phyloP scores from a whole-genome alignment of 2,329 filamentous ascomycete species.

The Cladosporium sp. region DNA sequence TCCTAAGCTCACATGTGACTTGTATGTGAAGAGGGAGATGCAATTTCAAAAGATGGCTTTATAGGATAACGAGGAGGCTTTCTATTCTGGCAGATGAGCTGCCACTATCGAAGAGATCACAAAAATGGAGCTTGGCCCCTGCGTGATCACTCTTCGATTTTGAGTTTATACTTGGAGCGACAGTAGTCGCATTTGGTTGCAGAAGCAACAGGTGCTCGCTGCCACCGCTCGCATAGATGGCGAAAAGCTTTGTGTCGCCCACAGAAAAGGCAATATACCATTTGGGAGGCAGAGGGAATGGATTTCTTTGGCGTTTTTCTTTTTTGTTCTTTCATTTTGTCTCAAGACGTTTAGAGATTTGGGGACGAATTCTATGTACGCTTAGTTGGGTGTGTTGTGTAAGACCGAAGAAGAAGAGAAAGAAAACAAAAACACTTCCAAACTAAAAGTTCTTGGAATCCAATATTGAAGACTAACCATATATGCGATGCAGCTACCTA shows the following conservation, averaged over 20 bases:
- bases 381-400: background rate
- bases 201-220: background rate
- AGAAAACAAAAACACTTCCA: background rate
- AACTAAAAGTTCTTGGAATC: background rate
- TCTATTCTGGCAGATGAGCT: background rate
- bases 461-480: too few relatives aligned
- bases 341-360: background rate
- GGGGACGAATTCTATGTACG: slow-evolving; percentile 1
- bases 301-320: background rate
- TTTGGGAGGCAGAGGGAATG: background rate
- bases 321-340: background rate
- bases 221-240: background rate
- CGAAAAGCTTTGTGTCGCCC: background rate
- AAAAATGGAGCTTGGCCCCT: background rate
- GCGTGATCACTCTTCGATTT: background rate
- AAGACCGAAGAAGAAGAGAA: background rate
- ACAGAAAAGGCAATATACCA: slow-evolving; percentile 11
- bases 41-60: background rate
- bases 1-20: background rate
- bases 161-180: background rate
- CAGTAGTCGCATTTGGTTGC: background rate
- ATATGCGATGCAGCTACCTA: too few relatives aligned
- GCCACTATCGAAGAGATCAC: background rate
- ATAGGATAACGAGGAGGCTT: background rate
- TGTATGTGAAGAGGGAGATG: background rate